These are phyloP conservation scores for Scheffersomyces parashehatae DNA, from an alignment of 1,139 yeast genomes.

Conservation along the genomic window DNA sequence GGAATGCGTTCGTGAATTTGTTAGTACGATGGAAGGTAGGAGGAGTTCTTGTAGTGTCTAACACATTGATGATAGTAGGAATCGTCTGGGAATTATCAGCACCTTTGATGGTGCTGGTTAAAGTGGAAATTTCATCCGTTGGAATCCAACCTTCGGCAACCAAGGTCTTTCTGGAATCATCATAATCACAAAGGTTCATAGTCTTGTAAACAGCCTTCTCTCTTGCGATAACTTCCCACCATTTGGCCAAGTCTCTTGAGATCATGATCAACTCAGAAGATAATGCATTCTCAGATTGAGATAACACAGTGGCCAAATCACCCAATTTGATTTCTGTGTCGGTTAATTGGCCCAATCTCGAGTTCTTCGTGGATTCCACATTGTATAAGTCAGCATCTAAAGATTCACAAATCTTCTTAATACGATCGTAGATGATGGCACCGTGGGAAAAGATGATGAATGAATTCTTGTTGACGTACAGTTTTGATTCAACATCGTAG, in stretches of 20 bases:
- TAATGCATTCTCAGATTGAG: constrained; percentile 55
- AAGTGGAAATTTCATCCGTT: constrained; percentile 49
- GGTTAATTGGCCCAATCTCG: constrained; percentile 49
- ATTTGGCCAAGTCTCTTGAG: constrained; percentile 66
- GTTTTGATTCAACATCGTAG: constrained; percentile 36
- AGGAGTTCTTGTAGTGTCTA: constrained; percentile 80
- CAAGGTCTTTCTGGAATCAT: constrained; percentile 61
- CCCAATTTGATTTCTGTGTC: constrained; percentile 56
- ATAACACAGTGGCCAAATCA: constrained; percentile 61
- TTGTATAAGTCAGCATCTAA: constrained; percentile 46
- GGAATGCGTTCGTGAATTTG: constrained; percentile 91
- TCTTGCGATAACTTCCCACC: constrained; percentile 69
- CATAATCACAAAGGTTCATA: constrained; percentile 68
- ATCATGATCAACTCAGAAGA: constrained; percentile 72
- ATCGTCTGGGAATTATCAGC: constrained; percentile 34
- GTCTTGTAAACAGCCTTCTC: constrained; percentile 71
- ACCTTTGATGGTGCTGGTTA: constrained; percentile 35
- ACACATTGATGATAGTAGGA: constrained; percentile 77
- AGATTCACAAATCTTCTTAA: constrained; percentile 46
- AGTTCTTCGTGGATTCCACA: constrained; percentile 30
- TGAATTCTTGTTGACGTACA: constrained; percentile 37
- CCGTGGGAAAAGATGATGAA: constrained; percentile 51
- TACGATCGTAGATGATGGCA: constrained; percentile 38
- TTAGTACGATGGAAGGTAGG: constrained; percentile 93
- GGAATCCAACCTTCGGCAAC: constrained; percentile 86